These are phyloP conservation scores for Bidens hawaiensis DNA, from an alignment of 140 eudicot species.

Conservation along the genomic window DNA sequence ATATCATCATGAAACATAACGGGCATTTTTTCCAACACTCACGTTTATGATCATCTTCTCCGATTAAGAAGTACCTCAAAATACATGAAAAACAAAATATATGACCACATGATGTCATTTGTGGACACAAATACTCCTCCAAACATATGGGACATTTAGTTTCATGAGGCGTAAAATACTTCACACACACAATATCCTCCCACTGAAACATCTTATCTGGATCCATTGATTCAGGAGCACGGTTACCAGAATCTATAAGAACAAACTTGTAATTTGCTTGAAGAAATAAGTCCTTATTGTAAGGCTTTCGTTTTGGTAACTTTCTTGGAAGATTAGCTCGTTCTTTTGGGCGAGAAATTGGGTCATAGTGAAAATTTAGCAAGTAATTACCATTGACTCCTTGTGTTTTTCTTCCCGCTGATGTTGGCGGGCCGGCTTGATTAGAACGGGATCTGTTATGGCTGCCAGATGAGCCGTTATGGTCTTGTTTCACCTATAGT, in stretches of 20 bases:
- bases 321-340: conserved; percentile 59
- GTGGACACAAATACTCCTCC: conserved; percentile 87
- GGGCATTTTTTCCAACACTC: conserved; percentile 89
- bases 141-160: conserved; percentile 90
- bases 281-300: conserved; percentile 87
- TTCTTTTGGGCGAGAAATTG: conserved; percentile 64
- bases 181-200: conserved; percentile 91
- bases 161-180: conserved; percentile 62
- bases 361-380: conserved; percentile 89
- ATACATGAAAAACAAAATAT: conserved; percentile 93
- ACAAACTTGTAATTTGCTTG: conserved; percentile 95
- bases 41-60: conserved; percentile 57
- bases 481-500: conserved; percentile 54
- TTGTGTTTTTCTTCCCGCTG: conserved; percentile 62
- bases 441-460: conserved; percentile 34
- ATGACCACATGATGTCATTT: conserved; percentile 94
- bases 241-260: conserved; percentile 65
- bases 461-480: conserved; percentile 29
- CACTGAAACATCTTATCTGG: conserved; percentile 86
- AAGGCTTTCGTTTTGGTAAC: conserved; percentile 62
- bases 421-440: conserved; percentile 34
- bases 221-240: conserved; percentile 60
- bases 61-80: conserved; percentile 64
- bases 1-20: conserved; percentile 84
- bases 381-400: conserved; percentile 74